Evolutionary conservation across 345 rosid genomes (phyloP), one percentile per base, ranked within the genome.

Genomic region (Rubroshorea leprosula): DNA sequence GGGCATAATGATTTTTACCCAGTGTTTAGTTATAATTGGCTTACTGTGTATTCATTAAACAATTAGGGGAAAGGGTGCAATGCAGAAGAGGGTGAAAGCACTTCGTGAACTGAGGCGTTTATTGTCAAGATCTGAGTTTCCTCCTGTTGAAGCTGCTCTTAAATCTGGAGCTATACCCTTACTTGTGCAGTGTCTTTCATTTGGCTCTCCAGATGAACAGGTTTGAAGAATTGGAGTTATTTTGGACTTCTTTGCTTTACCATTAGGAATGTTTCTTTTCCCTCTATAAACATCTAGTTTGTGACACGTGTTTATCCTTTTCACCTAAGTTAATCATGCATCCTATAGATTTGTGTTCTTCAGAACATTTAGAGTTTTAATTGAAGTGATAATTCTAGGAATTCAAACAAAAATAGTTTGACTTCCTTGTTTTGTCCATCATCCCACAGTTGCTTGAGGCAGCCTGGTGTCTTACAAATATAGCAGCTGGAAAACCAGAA

Each of bases 391-490:
- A n/a, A n/a, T n/a, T n/a, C n/a, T n/a, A n/a, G n/a, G n/a, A n/a
- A n/a, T n/a, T n/a, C n/a, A n/a, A n/a, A n/a, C n/a, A n/a, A n/a
- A n/a, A n/a, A 29, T 29, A 29, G 4, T 29, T 29, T 29, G 35
- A 29, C 35, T 29, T 29, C 9, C 9, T 29, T 29, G 35, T 29
- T 29, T 29, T 29, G 9, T 29, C 35, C 9, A 9, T 29, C 5
- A 9, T 29, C 5, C 35, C 35, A 29, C 92, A 93, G 97, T 84
- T 93, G 74, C 90, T 93, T 61, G 97, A 90, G 85, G 83, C 96
- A 57, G 96, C 97, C 49, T 90, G 96, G 97, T 87, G 99, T 69
- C 96, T 93, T 29, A 93, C 97, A 60, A 93, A 93, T 61, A 93
- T 93, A 10, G 99, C 99, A 23, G 95, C 97, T 23, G 99, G 99